These are phyloP conservation scores for Clarireedia hainanense DNA, from an alignment of 2,329 filamentous ascomycete genomes.

Conservation along the genomic window DNA sequence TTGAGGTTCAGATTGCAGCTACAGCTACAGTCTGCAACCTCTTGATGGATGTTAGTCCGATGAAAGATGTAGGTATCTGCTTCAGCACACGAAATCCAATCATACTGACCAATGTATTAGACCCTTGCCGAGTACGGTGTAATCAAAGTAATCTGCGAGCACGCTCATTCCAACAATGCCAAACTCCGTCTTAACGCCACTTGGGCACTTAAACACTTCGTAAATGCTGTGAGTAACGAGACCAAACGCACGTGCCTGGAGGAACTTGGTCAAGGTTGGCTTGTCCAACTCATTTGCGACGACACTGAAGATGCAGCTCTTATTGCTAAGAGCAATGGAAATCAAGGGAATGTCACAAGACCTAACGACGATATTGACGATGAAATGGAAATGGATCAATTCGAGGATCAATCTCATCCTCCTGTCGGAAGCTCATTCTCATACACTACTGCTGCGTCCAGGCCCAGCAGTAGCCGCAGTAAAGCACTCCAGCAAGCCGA, in stretches of 20 bases:
- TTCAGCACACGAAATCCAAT: neutral
- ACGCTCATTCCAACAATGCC: conserved; percentile 75
- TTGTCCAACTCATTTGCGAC: conserved; percentile 68
- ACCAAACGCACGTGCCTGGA: conserved; percentile 73
- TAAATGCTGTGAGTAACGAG: conserved; percentile 61
- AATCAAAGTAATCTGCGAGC: conserved; percentile 69
- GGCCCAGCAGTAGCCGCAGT: conserved; percentile 23
- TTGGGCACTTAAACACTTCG: conserved; percentile 90
- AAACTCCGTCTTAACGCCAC: conserved; percentile 75
- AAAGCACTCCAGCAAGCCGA: conserved; percentile 41
- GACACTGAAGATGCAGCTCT: conserved; percentile 47
- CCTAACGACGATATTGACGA: conserved; percentile 41
- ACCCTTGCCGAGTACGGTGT: conserved; percentile 66
- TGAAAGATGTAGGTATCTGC: conserved; percentile 63
- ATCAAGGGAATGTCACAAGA: conserved; percentile 10
- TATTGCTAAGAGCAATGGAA: conserved; percentile 28
- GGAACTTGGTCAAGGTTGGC: conserved; percentile 69
- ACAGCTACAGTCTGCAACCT: conserved; percentile 81
- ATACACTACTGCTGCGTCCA: conserved; percentile 16
- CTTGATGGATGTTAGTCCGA: conserved; percentile 80
- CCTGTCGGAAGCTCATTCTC: conserved; percentile 17
- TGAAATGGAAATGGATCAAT: conserved; percentile 49
- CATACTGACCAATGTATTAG: conserved; percentile 33
- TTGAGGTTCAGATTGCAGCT: conserved; percentile 78
- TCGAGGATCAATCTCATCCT: conserved; percentile 33